phyloP scores from a whole-genome alignment of 805 yeast genomes.

The Saccharomycopsis fodiens region DNA sequence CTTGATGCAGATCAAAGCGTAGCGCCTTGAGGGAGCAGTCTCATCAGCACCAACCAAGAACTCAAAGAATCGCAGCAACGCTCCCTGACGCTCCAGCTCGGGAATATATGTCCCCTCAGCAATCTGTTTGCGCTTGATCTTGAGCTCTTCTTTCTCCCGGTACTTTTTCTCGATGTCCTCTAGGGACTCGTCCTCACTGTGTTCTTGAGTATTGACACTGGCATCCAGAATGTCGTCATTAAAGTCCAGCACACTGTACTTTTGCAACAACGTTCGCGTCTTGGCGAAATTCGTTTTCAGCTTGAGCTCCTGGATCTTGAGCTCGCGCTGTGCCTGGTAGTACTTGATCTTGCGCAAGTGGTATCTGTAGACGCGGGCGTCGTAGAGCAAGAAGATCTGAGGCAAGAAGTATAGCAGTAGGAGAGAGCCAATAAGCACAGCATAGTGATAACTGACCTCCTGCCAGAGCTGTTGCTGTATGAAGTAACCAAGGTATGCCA shows the following conservation, averaged over 20 bases:
- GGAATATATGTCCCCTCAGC: constrained; percentile 11
- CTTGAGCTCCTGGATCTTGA: constrained; percentile 15
- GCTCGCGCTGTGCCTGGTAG: constrained; percentile 8
- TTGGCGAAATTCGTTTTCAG: constrained; percentile 17
- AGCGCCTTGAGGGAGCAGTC: constrained; percentile 31
- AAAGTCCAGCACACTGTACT: constrained; percentile 18
- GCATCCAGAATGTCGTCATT: background rate
- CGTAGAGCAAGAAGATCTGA: constrained; percentile 4
- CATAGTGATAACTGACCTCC: background rate
- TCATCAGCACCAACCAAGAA: constrained; percentile 30
- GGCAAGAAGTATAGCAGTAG: constrained; percentile 2
- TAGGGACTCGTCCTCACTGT: constrained; percentile 10
- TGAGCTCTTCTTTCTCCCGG: constrained; percentile 11
- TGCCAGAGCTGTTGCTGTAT: background rate
- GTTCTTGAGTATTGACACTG: background rate
- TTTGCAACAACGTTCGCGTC: constrained; percentile 16
- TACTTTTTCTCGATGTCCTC: constrained; percentile 9
- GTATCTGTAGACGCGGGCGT: background rate
- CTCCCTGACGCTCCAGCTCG: constrained; percentile 4
- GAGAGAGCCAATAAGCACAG: background rate
- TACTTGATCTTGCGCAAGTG: constrained; percentile 11
- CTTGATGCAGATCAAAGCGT: constrained; percentile 36
- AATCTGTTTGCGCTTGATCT: constrained; percentile 12
- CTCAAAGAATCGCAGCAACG: constrained; percentile 6
- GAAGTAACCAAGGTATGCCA: constrained; percentile 5